Base-by-base conservation (phyloP, 2,329 filamentous ascomycete species). In the Xylariaceae sp. region DNA sequence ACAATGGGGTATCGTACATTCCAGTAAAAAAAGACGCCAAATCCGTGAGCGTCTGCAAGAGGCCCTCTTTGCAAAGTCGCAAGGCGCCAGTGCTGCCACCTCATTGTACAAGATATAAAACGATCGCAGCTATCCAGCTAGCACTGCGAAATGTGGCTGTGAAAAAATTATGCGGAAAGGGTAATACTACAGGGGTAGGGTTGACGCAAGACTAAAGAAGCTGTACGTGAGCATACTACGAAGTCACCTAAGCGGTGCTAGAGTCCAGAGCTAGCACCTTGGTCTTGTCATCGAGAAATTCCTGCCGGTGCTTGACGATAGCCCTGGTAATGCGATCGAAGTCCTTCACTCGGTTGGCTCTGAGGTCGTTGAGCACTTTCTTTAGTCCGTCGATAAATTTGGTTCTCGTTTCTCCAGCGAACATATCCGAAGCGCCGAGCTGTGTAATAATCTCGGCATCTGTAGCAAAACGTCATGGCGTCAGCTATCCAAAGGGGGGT, bases 381-480 rank as follows among this genome's bases (percentile, higher is more conserved):
- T 80, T 80, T 40, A 91, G 78, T 20, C 86, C 86, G 26, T 76
- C 74, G 61, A 84, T 84, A 72, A 87, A 91, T 57, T 78, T 76
- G 51, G 79, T 75, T 67, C 81, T 82, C 58, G 86, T 80, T 53
- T 84, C 81, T 61, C 81, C 81, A 35, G 78, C 81, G 67, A 84
- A 85, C 60, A 84, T 84, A 57, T 86, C 84, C 37, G 83, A 79
- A 40, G 81, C 84, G 37, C 88, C 88, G 47, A 92, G 81, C 62
- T 89, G 84, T 51, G 89, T 79, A 60, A 92, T 82, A 60, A 91
- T 85, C 68, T 86, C 83, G 70, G 88, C 84, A 76, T 91, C 88
- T 92, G 73, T 58, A 70, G 61, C 63, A 66, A 64, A 64, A 55
- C 52, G 59, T 63, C 64, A 66, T 62, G 65, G 64, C 67, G 79